Conservation (phyloP, 169 alveolate genomes). For the Plasmodium billcollinsi region DNA sequence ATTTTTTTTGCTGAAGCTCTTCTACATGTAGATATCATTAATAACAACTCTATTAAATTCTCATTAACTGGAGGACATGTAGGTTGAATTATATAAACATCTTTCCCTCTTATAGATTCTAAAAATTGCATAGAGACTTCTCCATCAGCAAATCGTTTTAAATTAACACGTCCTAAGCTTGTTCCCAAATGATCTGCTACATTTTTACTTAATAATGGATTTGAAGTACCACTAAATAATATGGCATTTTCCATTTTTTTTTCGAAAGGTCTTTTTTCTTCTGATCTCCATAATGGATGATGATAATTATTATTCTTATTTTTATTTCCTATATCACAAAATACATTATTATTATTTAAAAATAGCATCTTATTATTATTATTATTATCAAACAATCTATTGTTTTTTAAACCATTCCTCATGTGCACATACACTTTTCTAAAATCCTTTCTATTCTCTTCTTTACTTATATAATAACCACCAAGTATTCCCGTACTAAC, state of each 20-base stretch:
- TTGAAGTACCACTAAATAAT: constrained; percentile 78
- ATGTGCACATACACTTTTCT: constrained; percentile 4
- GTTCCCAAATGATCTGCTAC: constrained; percentile 83
- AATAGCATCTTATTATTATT: not conserved
- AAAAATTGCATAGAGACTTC: constrained; percentile 92
- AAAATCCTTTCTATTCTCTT: constrained; percentile 51
- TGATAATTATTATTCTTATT: constrained; percentile 19
- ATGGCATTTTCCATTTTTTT: constrained; percentile 78
- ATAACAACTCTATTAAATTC: constrained; percentile 94
- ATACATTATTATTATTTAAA: constrained; percentile 23
- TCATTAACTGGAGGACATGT: constrained; percentile 98
- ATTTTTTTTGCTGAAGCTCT: constrained; percentile 96
- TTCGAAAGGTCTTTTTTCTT: constrained; percentile 75
- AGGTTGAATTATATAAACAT: constrained; percentile 95
- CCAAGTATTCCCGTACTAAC: constrained; percentile 32
- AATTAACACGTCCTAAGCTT: constrained; percentile 83
- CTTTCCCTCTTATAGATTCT: constrained; percentile 94
- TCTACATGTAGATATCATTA: constrained; percentile 95
- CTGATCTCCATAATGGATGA: constrained; percentile 77
- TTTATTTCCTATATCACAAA: constrained; percentile 11
- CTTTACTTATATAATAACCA: constrained; percentile 12
- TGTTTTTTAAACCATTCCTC: constrained; percentile 7
- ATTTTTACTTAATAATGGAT: constrained; percentile 76
- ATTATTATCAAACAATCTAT: not conserved
- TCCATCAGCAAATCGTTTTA: constrained; percentile 96